Evolutionary conservation across 306 rosid genomes (phyloP), one percentile per base, ranked within the genome.

Genomic region (Castanea mollissima): DNA sequence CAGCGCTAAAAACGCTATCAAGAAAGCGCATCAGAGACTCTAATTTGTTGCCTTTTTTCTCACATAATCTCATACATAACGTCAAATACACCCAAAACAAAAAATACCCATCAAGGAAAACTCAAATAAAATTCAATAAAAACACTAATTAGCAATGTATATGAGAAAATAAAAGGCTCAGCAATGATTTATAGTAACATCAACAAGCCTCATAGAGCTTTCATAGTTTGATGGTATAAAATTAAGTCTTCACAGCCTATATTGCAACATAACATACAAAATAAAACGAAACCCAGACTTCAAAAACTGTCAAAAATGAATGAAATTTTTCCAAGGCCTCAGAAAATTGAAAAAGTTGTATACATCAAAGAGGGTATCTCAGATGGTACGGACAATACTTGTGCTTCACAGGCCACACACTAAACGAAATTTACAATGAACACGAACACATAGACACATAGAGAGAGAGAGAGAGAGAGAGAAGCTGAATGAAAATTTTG

Each of bases 221-320:
- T 94, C 98, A 94, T 19, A 92, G 98, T 92, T 92, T 92, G 98
- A 94, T 94, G 98, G 96, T 91, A 92, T 76, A 87, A 64, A 55
- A 71, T 56, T 52, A 60, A 21, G 3, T 84, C 98, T 29, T 92
- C 94, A 85, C 81, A 0, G 97, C 96, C 94, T 5, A 62, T 4
- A 5, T 34, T 3, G 1, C 74, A 71, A 4, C 15, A 32, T 1
- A 63, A 5, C 25, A 20, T 5, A 0, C 2, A 52, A 1, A 6
- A 0, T 0, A 20, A 19, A 59, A 5, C 20, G 5, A 18, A 6
- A 21, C 23, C 6, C 20, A 14, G 18, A 15, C 1, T 16, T 2
- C 0, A 59, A 1, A 3, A 13, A 2, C 13, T 2, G 1, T 2
- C 1, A 31, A 6, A n/a, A 27, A 2, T 1, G 20, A 19, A 2